Conservation (phyloP, 805 yeast species). For the Candida xyloterini region DNA sequence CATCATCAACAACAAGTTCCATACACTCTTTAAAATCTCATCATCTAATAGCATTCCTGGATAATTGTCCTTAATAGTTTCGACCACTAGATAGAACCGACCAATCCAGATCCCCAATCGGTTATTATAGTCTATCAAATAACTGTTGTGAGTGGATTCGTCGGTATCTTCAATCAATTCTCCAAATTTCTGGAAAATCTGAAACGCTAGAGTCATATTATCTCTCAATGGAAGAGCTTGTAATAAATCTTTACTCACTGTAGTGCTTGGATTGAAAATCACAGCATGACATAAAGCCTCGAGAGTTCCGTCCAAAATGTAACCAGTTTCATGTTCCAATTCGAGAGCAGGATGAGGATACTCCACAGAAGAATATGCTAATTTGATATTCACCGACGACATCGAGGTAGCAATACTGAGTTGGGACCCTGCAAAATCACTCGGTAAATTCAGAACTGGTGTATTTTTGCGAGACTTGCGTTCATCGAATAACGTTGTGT, state of each 20-base stretch:
- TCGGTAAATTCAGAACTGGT: slow-evolving; percentile 8
- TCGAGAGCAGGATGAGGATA: slow-evolving; percentile 64
- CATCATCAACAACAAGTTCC: slow-evolving; percentile 49
- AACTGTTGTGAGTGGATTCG: not conserved
- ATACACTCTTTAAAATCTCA: slow-evolving; percentile 54
- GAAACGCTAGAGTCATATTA: slow-evolving; percentile 42
- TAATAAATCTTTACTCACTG: slow-evolving; percentile 41
- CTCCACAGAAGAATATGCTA: slow-evolving; percentile 37
- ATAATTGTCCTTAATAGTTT: slow-evolving; percentile 55
- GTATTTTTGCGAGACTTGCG: slow-evolving; percentile 2
- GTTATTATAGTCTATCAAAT: slow-evolving; percentile 4
- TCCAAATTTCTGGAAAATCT: slow-evolving; percentile 36
- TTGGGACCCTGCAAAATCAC: slow-evolving; percentile 16
- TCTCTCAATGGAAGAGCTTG: slow-evolving; percentile 55
- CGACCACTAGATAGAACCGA: slow-evolving; percentile 52
- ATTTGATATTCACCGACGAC: slow-evolving; percentile 12
- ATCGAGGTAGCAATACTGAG: slow-evolving; percentile 13
- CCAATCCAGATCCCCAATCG: slow-evolving; percentile 4
- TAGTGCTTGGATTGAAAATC: slow-evolving; percentile 46
- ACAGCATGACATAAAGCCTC: slow-evolving; percentile 79
- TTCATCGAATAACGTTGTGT: slow-evolving; percentile 1
- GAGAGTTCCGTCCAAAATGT: slow-evolving; percentile 49
- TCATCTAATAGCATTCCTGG: slow-evolving; percentile 69
- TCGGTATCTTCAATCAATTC: slow-evolving; percentile 18
- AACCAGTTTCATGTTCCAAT: slow-evolving; percentile 45